Base-by-base conservation (phyloP, 106 monocot species). In the Phalaenopsis equestris region DNA sequence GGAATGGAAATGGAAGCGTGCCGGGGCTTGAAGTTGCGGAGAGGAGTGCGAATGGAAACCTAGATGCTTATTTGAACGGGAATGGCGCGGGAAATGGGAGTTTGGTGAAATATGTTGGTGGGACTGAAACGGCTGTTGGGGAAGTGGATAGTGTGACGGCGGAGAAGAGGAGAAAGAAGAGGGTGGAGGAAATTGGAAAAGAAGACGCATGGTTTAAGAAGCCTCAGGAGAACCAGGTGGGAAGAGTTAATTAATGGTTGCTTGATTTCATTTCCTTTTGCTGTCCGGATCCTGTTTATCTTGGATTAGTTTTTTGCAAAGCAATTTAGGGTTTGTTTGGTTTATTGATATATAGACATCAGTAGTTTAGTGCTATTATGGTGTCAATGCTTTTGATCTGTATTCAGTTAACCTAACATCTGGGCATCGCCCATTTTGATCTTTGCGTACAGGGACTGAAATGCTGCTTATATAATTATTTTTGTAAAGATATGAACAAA, bases 141-240 rank as follows among this genome's bases (percentile, higher is more conserved):
- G 80, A 39, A 55, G 77, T n/a, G 12, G 72, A 56, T 42, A 80
- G 42, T 80, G 77, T 8, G 24, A 57, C 64, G 7, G 86, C 74
- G 65, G 91, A 91, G 88, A 76, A 10, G 72, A 81, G 37, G 72
- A 91, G 91, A 79, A 91, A 86, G 81, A 86, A 80, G 86, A 91
- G 90, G 56, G 79, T 96, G 14, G 96, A 96, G 61, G 90, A 93
- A 73, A 93, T 98, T 76, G 90, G 89, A 4, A 86, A 84, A 85
- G 97, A 98, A 81, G 97, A 98, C 46, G 94, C 92, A 11, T 98
- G 97, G 97, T 98, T 98, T 75, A 98, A 87, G 85, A 84, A 14
- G 8, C 82, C 80, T 4, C 48, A 79, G 42, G 79, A 87, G 55
- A 85, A 84, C 6, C 78, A 96, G 88, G 96, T 96, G 82, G 18